Evolutionary conservation across 352 stramenopile species (phyloP).

Genomic region (Pythium volutum): DNA sequence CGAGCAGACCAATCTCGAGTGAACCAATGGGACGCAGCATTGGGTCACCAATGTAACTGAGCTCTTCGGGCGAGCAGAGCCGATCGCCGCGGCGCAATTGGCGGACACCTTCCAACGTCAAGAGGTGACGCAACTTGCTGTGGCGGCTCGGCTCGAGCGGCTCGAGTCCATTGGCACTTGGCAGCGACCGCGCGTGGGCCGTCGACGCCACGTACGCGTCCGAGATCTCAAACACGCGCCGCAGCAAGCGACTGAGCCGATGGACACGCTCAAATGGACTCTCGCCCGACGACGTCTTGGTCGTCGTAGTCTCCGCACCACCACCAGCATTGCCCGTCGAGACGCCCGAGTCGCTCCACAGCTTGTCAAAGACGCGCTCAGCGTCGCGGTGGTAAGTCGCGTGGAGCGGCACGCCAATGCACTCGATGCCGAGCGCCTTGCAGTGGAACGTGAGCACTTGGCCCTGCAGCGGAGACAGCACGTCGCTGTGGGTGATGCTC

Average conservation of each 20-base stretch:
- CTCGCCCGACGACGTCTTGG: slow-evolving; percentile 24
- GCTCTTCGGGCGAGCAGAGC: slow-evolving; percentile 65
- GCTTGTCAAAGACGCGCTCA: slow-evolving; percentile 81
- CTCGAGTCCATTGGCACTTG: slow-evolving; percentile 32
- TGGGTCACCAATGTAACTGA: slow-evolving; percentile 73
- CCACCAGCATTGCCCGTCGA: slow-evolving; percentile 5
- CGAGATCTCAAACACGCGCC: slow-evolving; percentile 82
- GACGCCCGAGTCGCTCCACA: slow-evolving; percentile 56
- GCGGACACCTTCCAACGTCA: slow-evolving; percentile 56
- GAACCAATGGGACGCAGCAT: slow-evolving; percentile 85
- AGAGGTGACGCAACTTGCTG: slow-evolving; percentile 47
- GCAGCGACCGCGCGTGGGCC: slow-evolving; percentile 46
- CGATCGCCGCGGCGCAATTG: slow-evolving; percentile 68
- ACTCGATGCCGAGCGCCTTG: slow-evolving; percentile 74
- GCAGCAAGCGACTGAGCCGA: slow-evolving; percentile 64
- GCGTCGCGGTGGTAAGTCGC: slow-evolving; percentile 77
- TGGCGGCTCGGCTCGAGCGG: slow-evolving; percentile 66
- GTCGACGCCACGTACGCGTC: slow-evolving; percentile 83
- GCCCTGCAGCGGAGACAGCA: slow-evolving; percentile 54
- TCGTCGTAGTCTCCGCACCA: slow-evolving; percentile 19
- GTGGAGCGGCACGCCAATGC: slow-evolving; percentile 60
- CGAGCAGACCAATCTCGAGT: slow-evolving; percentile 73
- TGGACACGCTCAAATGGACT: slow-evolving; percentile 54
- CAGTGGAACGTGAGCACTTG: slow-evolving; percentile 81
- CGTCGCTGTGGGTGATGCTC: slow-evolving; percentile 26